phyloP scores from a whole-genome alignment of 176 grass and related monocot genomes.

The Aegilops umbellulata region DNA sequence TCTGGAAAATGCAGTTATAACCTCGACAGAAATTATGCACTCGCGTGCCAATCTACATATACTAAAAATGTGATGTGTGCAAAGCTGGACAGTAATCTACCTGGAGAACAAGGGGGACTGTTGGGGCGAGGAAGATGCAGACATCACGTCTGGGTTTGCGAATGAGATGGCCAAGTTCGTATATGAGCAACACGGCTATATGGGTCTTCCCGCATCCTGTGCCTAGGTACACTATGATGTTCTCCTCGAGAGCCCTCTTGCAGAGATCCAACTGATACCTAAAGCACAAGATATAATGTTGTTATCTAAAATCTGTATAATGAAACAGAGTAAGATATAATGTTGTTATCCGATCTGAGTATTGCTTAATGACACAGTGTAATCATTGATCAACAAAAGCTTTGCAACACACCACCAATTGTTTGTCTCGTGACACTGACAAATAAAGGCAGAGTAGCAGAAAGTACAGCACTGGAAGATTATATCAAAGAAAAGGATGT shows the following conservation, averaged over 20 bases:
- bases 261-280: slow-evolving; percentile 92
- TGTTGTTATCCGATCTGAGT: not conserved
- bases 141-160: slow-evolving; percentile 70
- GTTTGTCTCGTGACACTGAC: not conserved
- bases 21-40: not conserved
- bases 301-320: not conserved
- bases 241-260: slow-evolving; percentile 65
- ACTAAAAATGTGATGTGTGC: not conserved
- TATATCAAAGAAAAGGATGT: not conserved
- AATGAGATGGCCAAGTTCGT: slow-evolving; percentile 76
- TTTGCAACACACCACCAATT: not conserved
- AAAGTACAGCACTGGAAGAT: not conserved
- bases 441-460: not conserved
- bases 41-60: not conserved
- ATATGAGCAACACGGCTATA: slow-evolving; percentile 86
- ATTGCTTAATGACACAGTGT: not conserved
- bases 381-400: slow-evolving; percentile 3
- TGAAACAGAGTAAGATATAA: not conserved
- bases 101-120: slow-evolving; percentile 82
- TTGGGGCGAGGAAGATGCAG: slow-evolving; percentile 86
- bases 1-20: not conserved
- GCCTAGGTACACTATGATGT: slow-evolving; percentile 79
- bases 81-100: slow-evolving; percentile 25
- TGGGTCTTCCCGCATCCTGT: slow-evolving; percentile 96
- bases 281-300: not conserved